Conservation (phyloP, 139 green algal genomes). For the Desmodesmus armatus region DNA sequence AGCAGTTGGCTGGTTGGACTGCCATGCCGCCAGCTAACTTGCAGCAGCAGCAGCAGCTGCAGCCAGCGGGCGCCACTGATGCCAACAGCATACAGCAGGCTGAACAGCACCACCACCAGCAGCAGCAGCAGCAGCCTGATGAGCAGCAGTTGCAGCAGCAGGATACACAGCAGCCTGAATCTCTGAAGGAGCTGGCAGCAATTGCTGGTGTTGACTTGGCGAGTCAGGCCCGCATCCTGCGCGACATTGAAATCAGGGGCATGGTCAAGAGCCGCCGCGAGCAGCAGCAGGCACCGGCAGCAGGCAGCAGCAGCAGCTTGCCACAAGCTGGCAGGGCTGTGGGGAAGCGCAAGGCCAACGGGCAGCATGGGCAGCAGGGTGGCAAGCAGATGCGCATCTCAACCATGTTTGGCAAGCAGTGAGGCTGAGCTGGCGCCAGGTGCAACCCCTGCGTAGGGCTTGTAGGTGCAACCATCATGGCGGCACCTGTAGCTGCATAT, state of each 20-base stretch:
- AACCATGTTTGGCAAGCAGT: too few species aligned
- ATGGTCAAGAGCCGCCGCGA: background rate
- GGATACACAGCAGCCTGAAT: background rate
- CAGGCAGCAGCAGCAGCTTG: conserved; percentile 7
- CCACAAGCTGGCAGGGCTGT: too few species aligned
- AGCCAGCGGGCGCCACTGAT: background rate
- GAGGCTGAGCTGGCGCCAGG: too few species aligned
- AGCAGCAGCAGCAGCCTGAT: background rate
- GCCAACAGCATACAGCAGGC: background rate
- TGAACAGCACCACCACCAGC: background rate
- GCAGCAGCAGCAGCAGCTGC: background rate
- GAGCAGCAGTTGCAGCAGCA: background rate
- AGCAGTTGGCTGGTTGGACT: too few species aligned
- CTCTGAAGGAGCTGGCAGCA: background rate
- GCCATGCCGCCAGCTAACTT: background rate
- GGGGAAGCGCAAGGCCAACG: too few species aligned
- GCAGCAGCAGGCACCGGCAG: background rate
- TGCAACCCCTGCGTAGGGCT: too few species aligned
- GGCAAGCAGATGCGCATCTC: too few species aligned
- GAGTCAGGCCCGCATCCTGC: conserved; percentile 50
- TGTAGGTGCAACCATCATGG: too few species aligned
- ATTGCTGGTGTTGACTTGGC: conserved; percentile 34
- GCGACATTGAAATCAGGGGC: conserved; percentile 41
- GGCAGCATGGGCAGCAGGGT: too few species aligned
- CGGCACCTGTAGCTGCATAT: too few species aligned